Evolutionary conservation across 192 early-diverging fungal genomes (phyloP), one percentile per base, ranked within the genome.

Genomic region (Linnemannia exigua): DNA sequence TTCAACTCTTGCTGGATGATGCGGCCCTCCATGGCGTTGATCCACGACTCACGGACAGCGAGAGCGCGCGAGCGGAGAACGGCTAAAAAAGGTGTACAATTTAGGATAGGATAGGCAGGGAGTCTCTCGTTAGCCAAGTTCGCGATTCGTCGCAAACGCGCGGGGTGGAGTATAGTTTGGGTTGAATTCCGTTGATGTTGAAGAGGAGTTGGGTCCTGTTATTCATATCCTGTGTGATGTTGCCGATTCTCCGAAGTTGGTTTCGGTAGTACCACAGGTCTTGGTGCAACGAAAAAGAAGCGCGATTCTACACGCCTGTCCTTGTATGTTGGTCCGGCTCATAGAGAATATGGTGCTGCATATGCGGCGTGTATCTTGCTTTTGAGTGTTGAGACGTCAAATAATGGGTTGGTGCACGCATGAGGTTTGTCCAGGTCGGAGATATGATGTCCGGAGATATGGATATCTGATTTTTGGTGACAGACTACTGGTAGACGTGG

Each of bases 21-120:
- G 73, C 94, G 92, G 72, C 96, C 91, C 90, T 98, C 97, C 93
- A 97, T 94, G 41, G 91, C 93, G 74, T 95, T 94, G n/a, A 99
- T 94, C 95, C 97, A 96, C 80, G 97, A 92, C 84, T 97, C 96
- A 54, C 95, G 94, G 89, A 96, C 91, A 84, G 94, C 91, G 67
- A 92, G 95, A 81, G 96, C 95, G 36, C 94, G 93, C 82, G 94
- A 92, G 76, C 93, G 93, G 67, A 93, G 79, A 36, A 95, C 80
- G 25, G 93, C 94, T 87, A 80, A n/a, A n/a, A n/a, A n/a, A n/a
- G n/a, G n/a, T 44, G 41, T 44, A 44, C 9, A 44, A 6, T 44
- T 44, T n/a, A n/a, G n/a, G n/a, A n/a, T n/a, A n/a, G n/a, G n/a
- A n/a, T n/a, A n/a, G n/a, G n/a, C n/a, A n/a, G n/a, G n/a, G n/a